Conservation (phyloP, 1,139 yeast genomes). For the Nakaseomyces glabratus region DNA sequence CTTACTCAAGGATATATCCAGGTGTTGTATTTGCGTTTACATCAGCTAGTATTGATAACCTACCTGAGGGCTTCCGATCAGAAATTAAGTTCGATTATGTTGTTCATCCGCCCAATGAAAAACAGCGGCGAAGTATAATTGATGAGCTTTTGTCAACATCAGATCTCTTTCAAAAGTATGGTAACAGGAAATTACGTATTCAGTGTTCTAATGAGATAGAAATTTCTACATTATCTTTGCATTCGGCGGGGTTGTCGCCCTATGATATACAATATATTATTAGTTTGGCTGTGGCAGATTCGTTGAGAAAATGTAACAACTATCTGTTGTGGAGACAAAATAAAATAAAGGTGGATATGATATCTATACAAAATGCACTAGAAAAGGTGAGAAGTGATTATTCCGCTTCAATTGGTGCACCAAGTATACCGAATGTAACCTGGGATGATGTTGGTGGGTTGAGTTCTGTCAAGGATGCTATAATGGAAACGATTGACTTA, state of each 20-base stretch:
- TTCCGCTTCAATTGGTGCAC: constrained; percentile 94
- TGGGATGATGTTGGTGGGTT: constrained; percentile 83
- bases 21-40: constrained; percentile 57
- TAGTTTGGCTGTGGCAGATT: constrained; percentile 50
- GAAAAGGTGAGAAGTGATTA: constrained; percentile 78
- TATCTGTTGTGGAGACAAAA: constrained; percentile 21
- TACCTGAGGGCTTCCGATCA: constrained; percentile 60
- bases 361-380: constrained; percentile 65
- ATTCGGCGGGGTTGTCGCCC: constrained; percentile 90
- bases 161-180: constrained; percentile 20
- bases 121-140: constrained; percentile 61
- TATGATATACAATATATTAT: constrained; percentile 70
- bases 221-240: constrained; percentile 55
- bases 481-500: constrained; percentile 90
- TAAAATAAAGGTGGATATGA: constrained; percentile 39
- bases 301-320: constrained; percentile 34
- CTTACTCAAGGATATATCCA: constrained; percentile 37
- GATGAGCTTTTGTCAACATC: constrained; percentile 33
- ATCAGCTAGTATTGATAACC: constrained; percentile 58
- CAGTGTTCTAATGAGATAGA: constrained; percentile 48
- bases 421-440: constrained; percentile 84
- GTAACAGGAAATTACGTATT: not conserved
- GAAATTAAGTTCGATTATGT: constrained; percentile 69
- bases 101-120: constrained; percentile 69
- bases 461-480: constrained; percentile 82